Base-by-base conservation (phyloP, 106 monocot genomes). In the Platanthera zijinensis region DNA sequence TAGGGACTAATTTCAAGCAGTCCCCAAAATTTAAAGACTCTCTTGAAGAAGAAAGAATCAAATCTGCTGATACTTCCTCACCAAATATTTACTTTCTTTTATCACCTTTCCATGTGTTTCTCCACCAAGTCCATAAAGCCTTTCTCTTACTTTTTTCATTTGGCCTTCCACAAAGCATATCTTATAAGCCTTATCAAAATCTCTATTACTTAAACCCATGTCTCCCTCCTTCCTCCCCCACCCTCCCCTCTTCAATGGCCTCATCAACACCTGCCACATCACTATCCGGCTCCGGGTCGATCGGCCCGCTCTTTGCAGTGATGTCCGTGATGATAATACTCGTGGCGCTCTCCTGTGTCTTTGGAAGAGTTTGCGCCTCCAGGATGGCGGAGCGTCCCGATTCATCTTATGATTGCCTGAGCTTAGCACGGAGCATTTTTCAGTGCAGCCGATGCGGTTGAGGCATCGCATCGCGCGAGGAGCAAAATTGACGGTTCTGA, bases 261-360 rank as follows among this genome's bases (percentile, higher is more conserved):
- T 72, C 51, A 72, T 10, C 22, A 51, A 10, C 50, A 19, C 51
- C 72, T 50, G 48, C 45, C 15, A 15, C 70, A 15, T 28, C 70
- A 48, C 4, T 71, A 48, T 48, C 15, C 10, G 8, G 72, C 10
- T 75, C 78, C 1, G 75, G 75, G 2, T 81, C 84, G 8, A 77
- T 84, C 10, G 84, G 82, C 17, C 79, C 77, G 4, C 82, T 82
- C 50, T 82, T 84, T 6, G 84, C 73, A 3, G 84, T 82, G 48
- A 77, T 87, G 47, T 74, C 79, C 17, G 82, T 79, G 52, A 74
- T 87, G 3, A 10, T 82, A 46, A 77, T 87, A 1, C 68, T 87
- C 5, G 70, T 76, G 1, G 46, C 72, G 52, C 46, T 86, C 46
- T 79, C 85, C 2, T 86, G 85, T 64, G 25, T 57, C 48, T 75